Conservation (phyloP, 2,329 filamentous ascomycete genomes). For the Epichloe bromicola region DNA sequence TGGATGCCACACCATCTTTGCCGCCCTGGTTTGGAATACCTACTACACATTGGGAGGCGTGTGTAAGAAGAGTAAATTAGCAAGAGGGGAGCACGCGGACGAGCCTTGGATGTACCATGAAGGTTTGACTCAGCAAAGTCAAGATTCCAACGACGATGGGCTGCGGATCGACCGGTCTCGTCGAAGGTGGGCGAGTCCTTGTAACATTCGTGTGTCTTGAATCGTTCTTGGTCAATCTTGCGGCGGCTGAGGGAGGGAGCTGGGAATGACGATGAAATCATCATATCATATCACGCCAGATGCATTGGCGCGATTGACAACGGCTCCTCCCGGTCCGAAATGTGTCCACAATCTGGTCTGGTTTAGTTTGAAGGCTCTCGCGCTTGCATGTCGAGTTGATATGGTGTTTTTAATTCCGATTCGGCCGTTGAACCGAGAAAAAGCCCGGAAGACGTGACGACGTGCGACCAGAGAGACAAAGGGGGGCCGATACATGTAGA, state of each 20-base stretch:
- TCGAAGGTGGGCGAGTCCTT: neutral
- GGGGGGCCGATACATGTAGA: neutral
- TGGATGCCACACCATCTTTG: slow-evolving; percentile 3
- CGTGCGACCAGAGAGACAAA: neutral
- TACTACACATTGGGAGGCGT: neutral
- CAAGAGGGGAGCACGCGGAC: neutral
- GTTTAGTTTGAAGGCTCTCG: neutral
- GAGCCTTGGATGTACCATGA: too few species aligned
- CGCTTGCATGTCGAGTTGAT: too few species aligned
- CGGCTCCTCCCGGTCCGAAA: neutral
- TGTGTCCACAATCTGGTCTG: neutral
- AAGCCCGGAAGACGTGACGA: neutral
- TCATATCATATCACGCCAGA: neutral
- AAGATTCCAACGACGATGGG: too few species aligned
- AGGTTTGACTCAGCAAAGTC: too few species aligned
- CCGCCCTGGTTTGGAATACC: neutral
- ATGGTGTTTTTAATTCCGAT: neutral
- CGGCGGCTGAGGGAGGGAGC: neutral
- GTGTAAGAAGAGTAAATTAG: neutral
- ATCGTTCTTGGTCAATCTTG: neutral
- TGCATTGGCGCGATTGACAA: neutral
- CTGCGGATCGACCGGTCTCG: too few species aligned
- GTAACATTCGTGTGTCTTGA: neutral
- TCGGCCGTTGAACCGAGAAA: neutral
- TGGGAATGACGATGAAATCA: too few species aligned